These are phyloP conservation scores for Fusarium nisikadoi DNA, from an alignment of 2,329 filamentous ascomycete genomes.

Conservation along the genomic window DNA sequence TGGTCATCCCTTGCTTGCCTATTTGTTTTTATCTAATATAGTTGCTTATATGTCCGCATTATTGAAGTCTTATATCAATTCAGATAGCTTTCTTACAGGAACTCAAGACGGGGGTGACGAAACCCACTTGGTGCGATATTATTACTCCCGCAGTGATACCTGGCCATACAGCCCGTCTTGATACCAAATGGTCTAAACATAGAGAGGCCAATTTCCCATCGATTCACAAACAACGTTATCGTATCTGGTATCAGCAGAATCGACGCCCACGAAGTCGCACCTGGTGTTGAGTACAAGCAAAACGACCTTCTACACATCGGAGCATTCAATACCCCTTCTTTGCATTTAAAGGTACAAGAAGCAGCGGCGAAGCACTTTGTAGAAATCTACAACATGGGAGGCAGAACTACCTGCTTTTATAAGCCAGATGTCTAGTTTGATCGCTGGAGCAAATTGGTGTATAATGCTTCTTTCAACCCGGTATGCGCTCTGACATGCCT, in stretches of 20 bases:
- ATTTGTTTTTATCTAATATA: not conserved
- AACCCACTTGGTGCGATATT: not conserved
- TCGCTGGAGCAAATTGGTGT: not conserved
- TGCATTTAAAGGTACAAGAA: not conserved
- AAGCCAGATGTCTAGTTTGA: not conserved
- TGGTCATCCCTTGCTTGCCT: not conserved
- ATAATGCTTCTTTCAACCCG: not conserved
- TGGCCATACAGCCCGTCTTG: not conserved
- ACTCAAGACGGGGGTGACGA: too few relatives aligned
- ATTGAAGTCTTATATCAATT: rapidly evolving
- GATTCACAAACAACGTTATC: not conserved
- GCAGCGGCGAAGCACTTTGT: not conserved
- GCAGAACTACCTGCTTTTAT: not conserved
- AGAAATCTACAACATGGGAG: not conserved
- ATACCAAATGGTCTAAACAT: not conserved
- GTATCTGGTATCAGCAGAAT: not conserved
- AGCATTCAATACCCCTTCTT: not conserved
- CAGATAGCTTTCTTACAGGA: too few relatives aligned
- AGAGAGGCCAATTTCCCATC: not conserved
- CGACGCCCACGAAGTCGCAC: not conserved
- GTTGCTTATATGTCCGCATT: rapidly evolving
- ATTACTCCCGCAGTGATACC: not conserved
- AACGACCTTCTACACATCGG: not conserved
- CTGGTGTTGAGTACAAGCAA: too few relatives aligned
- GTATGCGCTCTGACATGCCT: not conserved